Percentiles rank a stretch among this genome's conserved stretches.
These are phyloP conservation scores for Trichoderma asperelloides DNA, from an alignment of 495 filamentous ascomycete species.

Conservation along the genomic window DNA sequence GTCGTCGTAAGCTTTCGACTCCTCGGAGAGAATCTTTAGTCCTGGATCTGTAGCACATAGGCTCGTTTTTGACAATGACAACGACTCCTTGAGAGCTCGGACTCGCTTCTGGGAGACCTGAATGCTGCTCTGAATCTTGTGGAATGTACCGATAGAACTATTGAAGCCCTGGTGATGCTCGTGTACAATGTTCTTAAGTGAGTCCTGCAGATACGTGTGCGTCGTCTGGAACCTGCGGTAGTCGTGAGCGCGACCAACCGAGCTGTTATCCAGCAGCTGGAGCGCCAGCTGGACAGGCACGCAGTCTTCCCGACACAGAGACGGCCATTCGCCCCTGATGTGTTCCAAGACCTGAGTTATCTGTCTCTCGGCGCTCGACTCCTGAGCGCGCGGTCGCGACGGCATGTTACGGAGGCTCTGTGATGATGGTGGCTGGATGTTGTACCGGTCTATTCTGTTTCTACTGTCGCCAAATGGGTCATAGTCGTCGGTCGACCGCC, in stretches of 20 bases:
- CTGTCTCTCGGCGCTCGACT: slow-evolving; percentile 38
- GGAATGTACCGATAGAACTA: slow-evolving; percentile 96
- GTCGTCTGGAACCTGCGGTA: slow-evolving; percentile 74
- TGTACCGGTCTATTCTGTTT: slow-evolving; percentile 31
- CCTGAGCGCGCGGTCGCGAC: slow-evolving; percentile 14
- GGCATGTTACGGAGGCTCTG: slow-evolving; percentile 7
- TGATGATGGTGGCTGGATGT: slow-evolving; percentile 3
- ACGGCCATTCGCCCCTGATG: slow-evolving; percentile 82
- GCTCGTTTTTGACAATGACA: slow-evolving; percentile 72
- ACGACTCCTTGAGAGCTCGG: slow-evolving; percentile 67
- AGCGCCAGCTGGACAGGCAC: slow-evolving; percentile 88
- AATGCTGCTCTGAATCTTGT: slow-evolving; percentile 94
- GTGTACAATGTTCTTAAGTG: slow-evolving; percentile 92
- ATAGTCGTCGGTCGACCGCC: slow-evolving; percentile 30
- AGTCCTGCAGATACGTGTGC: slow-evolving; percentile 76
- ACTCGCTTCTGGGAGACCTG: slow-evolving; percentile 80
- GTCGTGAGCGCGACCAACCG: slow-evolving; percentile 79
- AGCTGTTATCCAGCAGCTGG: slow-evolving; percentile 87
- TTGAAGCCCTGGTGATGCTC: slow-evolving; percentile 99
- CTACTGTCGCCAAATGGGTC: slow-evolving; percentile 38
- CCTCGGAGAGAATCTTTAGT: slow-evolving; percentile 73
- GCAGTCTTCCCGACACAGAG: slow-evolving; percentile 80
- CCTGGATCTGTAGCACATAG: slow-evolving; percentile 85
- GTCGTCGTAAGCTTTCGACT: slow-evolving; percentile 84
- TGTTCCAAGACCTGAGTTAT: slow-evolving; percentile 43